These are phyloP conservation scores for Zasmidium cellare DNA, from an alignment of 2,329 filamentous ascomycete species.

Conservation along the genomic window DNA sequence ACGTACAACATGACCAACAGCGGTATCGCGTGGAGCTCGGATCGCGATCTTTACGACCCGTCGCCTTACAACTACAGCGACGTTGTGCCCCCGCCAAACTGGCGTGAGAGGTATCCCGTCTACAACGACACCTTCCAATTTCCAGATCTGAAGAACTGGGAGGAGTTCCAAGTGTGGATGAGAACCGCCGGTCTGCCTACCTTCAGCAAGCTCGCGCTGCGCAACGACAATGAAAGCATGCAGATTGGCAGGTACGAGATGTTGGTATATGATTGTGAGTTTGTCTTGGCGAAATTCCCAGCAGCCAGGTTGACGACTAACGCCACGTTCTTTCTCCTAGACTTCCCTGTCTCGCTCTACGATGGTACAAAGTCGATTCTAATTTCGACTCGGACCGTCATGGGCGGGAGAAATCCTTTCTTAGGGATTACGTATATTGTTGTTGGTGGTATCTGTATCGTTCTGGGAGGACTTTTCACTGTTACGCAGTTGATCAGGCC, in stretches of 20 bases:
- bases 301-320: constrained; percentile 17
- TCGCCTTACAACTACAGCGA: constrained; percentile 65
- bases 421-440: constrained; percentile 95
- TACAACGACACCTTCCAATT: constrained; percentile 69
- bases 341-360: constrained; percentile 76
- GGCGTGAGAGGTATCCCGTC: constrained; percentile 68
- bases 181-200: constrained; percentile 88
- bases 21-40: constrained; percentile 83
- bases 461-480: constrained; percentile 85
- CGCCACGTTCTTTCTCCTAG: constrained; percentile 49
- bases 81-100: constrained; percentile 84
- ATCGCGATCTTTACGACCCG: constrained; percentile 73
- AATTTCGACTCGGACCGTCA: constrained; percentile 84
- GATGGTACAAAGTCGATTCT: constrained; percentile 87
- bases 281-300: constrained; percentile 5
- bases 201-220: constrained; percentile 89
- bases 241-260: constrained; percentile 71
- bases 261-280: constrained; percentile 75
- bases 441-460: constrained; percentile 87
- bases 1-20: constrained; percentile 75
- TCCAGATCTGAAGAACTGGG: constrained; percentile 71
- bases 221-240: constrained; percentile 75
- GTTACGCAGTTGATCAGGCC: constrained; percentile 88
- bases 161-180: constrained; percentile 98
- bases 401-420: constrained; percentile 94